phyloP scores from a whole-genome alignment of 345 rosid genomes.

The Lumnitzera littorea region DNA sequence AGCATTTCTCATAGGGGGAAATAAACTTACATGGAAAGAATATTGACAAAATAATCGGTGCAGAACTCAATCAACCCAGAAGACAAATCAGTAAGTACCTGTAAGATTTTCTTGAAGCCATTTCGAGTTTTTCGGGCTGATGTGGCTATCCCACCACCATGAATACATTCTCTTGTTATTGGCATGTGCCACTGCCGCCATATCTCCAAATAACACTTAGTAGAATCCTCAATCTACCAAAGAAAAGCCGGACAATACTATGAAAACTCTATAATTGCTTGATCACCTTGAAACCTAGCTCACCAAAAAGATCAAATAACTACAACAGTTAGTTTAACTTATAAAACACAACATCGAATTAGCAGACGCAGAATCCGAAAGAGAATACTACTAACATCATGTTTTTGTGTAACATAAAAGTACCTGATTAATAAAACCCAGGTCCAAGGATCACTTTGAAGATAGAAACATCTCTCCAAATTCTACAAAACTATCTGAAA shows the following conservation, averaged over 20 bases:
- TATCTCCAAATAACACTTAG: conserved; percentile 11
- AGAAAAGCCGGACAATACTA: background rate
- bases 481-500: conserved; percentile 1
- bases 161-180: conserved; percentile 30
- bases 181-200: conserved; percentile 19
- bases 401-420: background rate
- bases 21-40: background rate
- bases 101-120: conserved; percentile 55
- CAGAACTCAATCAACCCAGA: conserved; percentile 1
- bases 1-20: no score
- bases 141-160: conserved; percentile 62
- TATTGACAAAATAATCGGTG: background rate
- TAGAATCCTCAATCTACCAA: background rate
- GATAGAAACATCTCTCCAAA: background rate
- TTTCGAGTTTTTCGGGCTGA: conserved; percentile 49
- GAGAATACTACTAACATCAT: background rate
- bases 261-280: background rate
- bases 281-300: background rate
- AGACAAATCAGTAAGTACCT: conserved; percentile 15
- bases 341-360: background rate
- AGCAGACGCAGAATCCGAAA: background rate
- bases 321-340: conserved; percentile 1
- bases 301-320: conserved; percentile 2
- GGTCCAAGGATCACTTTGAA: conserved; percentile 12
- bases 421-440: conserved; percentile 20